Base-by-base conservation (phyloP, 2,329 filamentous ascomycete species). In the Leptographium flavum region DNA sequence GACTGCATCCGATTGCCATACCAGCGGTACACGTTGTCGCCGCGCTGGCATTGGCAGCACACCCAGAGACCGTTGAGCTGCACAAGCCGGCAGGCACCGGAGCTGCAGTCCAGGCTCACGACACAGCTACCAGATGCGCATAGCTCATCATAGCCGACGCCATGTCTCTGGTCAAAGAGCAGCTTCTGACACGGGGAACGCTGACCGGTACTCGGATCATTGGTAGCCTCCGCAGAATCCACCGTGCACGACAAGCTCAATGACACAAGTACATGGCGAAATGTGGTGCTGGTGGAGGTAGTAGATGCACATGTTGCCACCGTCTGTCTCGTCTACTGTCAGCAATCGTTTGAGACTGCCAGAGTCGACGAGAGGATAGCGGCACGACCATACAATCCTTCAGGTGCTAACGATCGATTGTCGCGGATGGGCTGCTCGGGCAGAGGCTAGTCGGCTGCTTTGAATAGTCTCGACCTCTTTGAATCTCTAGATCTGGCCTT, bases 251-350 rank as follows among this genome's bases (percentile, higher is more conserved):
- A 49, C 49, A 32, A 51, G 52, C 35, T 49, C 47, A 30, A 50
- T 43, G 14, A 31, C 33, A 15, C 47, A 45, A 9, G 31, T 8
- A 36, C 53, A 55, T 6, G 50, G 45, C 13, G 50, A 32, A 17
- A 49, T 42, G 45, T 55, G 71, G 53, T 74, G 70, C 54, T 71
- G 65, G 53, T 74, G 70, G 36, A 71, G 59, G 52, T 68, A 68
- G 50, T 68, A 66, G 57, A 60, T 64, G 52, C 70, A 74, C 71
- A 74, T n/a, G n/a, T 74, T 13, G 25, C 27, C 35, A 22, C 35
- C 5, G 9, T 4, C 17, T 19, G 3, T 6, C 17, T 10, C 11
- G 10, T 36, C 3, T 36, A 17, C n/a, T 21, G 15, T 5, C 10
- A 13, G 17, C n/a, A 15, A 27, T 11, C 25, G n/a, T n/a, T n/a